Evolutionary conservation across 1,284 basidiomycete genomes (phyloP).

Genomic region (Moesziomyces sp.): DNA sequence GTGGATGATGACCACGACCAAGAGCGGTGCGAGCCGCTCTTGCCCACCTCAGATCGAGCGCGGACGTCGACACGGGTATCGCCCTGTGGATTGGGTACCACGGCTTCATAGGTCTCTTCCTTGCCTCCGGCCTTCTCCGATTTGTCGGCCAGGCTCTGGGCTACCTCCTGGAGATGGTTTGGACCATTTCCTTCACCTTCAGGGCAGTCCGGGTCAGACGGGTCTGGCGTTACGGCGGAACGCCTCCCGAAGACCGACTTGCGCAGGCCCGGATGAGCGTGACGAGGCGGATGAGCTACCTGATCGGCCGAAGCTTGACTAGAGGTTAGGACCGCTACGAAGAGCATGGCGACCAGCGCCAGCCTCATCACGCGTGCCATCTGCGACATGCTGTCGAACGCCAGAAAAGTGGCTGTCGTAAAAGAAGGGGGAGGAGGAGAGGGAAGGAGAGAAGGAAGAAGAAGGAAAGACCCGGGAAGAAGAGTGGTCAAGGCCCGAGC

Average conservation of each 20-base stretch:
- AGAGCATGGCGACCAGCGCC: slow-evolving; percentile 38
- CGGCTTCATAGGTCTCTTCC: neutral
- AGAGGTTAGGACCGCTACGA: neutral
- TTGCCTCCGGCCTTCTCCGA: slow-evolving; percentile 16
- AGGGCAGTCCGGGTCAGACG: slow-evolving; percentile 1
- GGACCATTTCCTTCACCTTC: neutral
- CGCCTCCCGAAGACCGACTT: slow-evolving; percentile 9
- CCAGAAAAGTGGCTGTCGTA: neutral
- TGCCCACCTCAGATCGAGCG: slow-evolving; percentile 13
- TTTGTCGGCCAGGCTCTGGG: slow-evolving; percentile 13
- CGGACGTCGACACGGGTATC: slow-evolving; percentile 13
- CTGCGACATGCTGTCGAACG: slow-evolving; percentile 9
- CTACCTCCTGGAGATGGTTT: slow-evolving; percentile 10
- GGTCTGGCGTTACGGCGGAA: neutral
- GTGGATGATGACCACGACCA: slow-evolving; percentile 41
- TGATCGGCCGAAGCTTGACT: slow-evolving; percentile 6
- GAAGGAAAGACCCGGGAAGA: neutral
- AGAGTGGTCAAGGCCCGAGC: neutral
- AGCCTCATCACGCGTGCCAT: slow-evolving; percentile 4
- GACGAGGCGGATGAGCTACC: neutral
- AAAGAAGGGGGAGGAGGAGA: neutral
- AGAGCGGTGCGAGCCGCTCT: slow-evolving; percentile 6
- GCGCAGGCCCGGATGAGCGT: slow-evolving; percentile 4
- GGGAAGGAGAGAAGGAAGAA: neutral
- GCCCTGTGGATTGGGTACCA: neutral